A percentile compares a stretch with the other conserved stretches of the same genome.
Conservation (phyloP, 2,329 filamentous ascomycete species). For the Hirsutella thompsonii region DNA sequence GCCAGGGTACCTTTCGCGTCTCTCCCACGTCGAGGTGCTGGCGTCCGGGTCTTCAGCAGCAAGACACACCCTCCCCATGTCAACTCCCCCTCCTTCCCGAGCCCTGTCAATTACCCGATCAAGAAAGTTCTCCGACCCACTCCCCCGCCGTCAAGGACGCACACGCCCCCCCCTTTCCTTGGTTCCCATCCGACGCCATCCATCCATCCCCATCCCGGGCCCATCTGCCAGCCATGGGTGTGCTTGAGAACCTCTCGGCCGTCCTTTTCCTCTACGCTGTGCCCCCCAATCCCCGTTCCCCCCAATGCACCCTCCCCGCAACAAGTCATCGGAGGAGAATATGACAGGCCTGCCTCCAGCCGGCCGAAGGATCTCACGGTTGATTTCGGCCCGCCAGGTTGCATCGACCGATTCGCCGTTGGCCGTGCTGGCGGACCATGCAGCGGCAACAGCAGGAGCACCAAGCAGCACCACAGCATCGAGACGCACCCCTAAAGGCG, state of each 20-base stretch:
- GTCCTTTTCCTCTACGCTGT: too few species aligned
- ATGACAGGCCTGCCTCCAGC: not conserved
- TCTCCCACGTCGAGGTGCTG: slow-evolving; percentile 3
- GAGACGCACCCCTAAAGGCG: too few species aligned
- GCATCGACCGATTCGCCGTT: not conserved
- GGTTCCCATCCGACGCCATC: too few species aligned
- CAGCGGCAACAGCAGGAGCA: too few species aligned
- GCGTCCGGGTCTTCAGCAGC: not conserved
- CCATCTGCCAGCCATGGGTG: too few species aligned
- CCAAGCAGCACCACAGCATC: too few species aligned
- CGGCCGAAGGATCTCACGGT: slow-evolving; percentile 1
- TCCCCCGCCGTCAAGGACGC: not conserved
- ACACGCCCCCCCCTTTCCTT: too few species aligned
- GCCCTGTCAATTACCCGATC: slow-evolving; percentile 8
- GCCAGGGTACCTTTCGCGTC: not conserved
- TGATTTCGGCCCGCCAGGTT: not conserved
- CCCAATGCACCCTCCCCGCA: slow-evolving; percentile 5
- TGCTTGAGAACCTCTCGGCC: too few species aligned
- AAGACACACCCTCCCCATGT: not conserved
- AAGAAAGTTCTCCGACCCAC: slow-evolving; percentile 9
- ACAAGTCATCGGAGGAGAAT: slow-evolving; percentile 1
- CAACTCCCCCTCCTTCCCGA: not conserved
- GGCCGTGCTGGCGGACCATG: not conserved
- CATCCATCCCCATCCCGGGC: too few species aligned
- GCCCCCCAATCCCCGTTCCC: too few species aligned